Evolutionary conservation across 177 flowering plant genomes (phyloP).

Genomic region (Tripterygium wilfordii): DNA sequence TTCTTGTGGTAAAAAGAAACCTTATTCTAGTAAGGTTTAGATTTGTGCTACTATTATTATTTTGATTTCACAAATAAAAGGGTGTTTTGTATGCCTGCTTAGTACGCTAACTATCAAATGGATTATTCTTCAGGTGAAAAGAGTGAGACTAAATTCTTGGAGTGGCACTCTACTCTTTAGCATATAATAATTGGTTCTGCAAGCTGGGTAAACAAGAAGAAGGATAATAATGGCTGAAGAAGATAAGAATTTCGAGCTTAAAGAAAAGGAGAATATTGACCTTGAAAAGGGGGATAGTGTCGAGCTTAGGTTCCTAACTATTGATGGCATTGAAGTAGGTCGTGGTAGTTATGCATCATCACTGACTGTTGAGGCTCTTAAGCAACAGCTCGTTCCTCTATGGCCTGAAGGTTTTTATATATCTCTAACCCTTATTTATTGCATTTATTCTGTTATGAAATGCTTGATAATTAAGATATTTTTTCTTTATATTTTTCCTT

Average conservation of each 20-base stretch:
- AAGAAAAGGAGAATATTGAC: slow-evolving; percentile 32
- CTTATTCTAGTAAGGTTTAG: no score
- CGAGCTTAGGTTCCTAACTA: slow-evolving; percentile 53
- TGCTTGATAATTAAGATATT: neutral
- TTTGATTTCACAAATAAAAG: no score
- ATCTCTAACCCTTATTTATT: neutral
- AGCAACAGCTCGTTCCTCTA: slow-evolving; percentile 46
- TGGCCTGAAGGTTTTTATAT: slow-evolving; percentile 51
- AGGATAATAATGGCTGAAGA: slow-evolving; percentile 34
- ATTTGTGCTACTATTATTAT: no score
- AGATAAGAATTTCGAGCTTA: no score
- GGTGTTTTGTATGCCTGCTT: no score
- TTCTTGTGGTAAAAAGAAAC: no score
- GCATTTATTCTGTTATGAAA: neutral
- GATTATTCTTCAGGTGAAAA: slow-evolving; percentile 21
- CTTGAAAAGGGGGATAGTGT: slow-evolving; percentile 36
- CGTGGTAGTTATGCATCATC: slow-evolving; percentile 37
- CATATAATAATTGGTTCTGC: slow-evolving; percentile 7
- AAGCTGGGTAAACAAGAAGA: slow-evolving; percentile 8
- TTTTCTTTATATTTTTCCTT: no score
- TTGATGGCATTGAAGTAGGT: slow-evolving; percentile 53
- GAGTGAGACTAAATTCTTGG: slow-evolving; percentile 13
- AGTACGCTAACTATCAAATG: no score
- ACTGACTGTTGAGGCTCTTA: slow-evolving; percentile 33
- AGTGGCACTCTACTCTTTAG: slow-evolving; percentile 6